Conservation (phyloP, 2,329 filamentous ascomycete species). For the Apiospora sp. region DNA sequence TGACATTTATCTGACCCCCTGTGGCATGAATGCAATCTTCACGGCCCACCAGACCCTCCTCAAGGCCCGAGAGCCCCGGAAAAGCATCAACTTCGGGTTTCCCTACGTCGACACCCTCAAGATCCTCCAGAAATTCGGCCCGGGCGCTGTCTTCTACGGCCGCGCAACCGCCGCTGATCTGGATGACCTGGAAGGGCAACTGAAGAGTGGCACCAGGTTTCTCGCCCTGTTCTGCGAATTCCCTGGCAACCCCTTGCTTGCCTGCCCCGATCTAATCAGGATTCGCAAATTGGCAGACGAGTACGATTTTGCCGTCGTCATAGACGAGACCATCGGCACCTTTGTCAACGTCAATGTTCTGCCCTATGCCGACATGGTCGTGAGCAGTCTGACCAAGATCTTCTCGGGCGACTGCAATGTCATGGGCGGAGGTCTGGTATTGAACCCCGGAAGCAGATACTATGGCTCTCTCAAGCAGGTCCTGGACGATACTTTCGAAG, state of each 20-base stretch:
- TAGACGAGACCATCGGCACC: conserved; percentile 97
- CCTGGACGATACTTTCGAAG: conserved; percentile 76
- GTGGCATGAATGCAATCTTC: conserved; percentile 96
- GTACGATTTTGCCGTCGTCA: conserved; percentile 87
- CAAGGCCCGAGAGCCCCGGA: conserved; percentile 66
- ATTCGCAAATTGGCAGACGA: conserved; percentile 81
- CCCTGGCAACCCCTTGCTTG: conserved; percentile 88
- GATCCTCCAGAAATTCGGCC: conserved; percentile 92
- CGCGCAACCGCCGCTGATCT: conserved; percentile 79
- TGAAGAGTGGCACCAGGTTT: conserved; percentile 77
- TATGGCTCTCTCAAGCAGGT: conserved; percentile 73
- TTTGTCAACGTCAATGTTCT: conserved; percentile 96
- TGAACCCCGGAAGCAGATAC: conserved; percentile 72
- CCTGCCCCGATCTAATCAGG: conserved; percentile 82
- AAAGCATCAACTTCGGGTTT: conserved; percentile 94
- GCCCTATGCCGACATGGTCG: conserved; percentile 87
- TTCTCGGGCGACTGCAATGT: conserved; percentile 98
- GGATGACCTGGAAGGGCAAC: conserved; percentile 78
- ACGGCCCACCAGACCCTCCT: conserved; percentile 81
- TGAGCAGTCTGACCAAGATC: conserved; percentile 94
- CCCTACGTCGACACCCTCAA: conserved; percentile 97
- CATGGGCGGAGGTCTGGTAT: conserved; percentile 83
- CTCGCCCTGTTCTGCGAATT: conserved; percentile 94
- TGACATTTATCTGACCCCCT: conserved; percentile 88
- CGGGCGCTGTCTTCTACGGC: conserved; percentile 88